A percentile compares a stretch with the other conserved stretches of the same genome.
Conservation (phyloP, 768 basidiomycete genomes). For the Termitomyces sp. region DNA sequence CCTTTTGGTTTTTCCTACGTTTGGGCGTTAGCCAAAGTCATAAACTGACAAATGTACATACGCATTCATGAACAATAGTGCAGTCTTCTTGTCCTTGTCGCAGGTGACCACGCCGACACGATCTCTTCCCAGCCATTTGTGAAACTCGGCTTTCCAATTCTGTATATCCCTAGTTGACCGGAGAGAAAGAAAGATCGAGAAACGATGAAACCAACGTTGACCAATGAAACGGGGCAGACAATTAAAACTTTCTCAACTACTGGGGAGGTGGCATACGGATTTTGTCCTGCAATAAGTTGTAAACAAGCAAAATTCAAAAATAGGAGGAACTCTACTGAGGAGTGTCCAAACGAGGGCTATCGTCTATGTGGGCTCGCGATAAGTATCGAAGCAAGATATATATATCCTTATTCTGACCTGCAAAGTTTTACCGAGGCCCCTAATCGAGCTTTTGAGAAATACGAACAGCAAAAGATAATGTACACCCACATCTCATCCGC, state of each 20-base stretch:
- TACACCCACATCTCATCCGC: constrained; percentile 86
- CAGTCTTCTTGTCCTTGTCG: constrained; percentile 42
- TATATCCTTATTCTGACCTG: constrained; percentile 43
- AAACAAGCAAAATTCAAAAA: not conserved
- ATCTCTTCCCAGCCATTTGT: constrained; percentile 81
- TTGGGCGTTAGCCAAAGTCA: not conserved
- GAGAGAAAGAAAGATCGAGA: not conserved
- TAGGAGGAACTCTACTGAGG: constrained; percentile 54
- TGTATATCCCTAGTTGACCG: constrained; percentile 23
- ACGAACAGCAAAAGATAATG: not conserved
- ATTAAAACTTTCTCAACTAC: constrained; percentile 80
- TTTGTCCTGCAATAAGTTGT: constrained; percentile 61
- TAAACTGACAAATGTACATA: constrained; percentile 28
- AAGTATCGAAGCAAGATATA: not conserved
- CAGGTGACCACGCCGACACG: constrained; percentile 42
- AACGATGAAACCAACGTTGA: constrained; percentile 52
- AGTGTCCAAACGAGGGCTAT: constrained; percentile 93
- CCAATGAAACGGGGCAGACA: constrained; percentile 89
- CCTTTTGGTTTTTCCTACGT: constrained; percentile 68
- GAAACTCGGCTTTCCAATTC: constrained; percentile 96
- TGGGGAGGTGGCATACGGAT: constrained; percentile 62
- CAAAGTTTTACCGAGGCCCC: constrained; percentile 97
- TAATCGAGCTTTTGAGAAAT: constrained; percentile 14
- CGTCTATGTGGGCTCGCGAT: constrained; percentile 45
- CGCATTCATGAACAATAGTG: constrained; percentile 77